These are phyloP conservation scores for Taiozyma onychis DNA, from an alignment of 1,139 yeast genomes.

Conservation along the genomic window DNA sequence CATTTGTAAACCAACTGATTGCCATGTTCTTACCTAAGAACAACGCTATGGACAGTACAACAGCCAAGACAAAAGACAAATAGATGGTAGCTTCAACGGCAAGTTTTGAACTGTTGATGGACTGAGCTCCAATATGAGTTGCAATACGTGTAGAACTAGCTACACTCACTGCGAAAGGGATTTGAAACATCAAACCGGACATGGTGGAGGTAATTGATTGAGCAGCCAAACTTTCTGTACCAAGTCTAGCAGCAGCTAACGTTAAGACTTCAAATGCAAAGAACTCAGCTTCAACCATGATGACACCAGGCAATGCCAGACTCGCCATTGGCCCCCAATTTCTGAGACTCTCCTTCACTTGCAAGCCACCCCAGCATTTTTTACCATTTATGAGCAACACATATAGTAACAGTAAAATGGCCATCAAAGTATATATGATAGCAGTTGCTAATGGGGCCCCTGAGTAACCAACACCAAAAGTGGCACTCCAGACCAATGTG, in stretches of 20 bases:
- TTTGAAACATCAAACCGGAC: slow-evolving; percentile 34
- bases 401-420: slow-evolving; percentile 27
- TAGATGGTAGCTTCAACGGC: slow-evolving; percentile 28
- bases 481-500: slow-evolving; percentile 29
- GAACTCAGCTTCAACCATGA: slow-evolving; percentile 40
- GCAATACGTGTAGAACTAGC: slow-evolving; percentile 38
- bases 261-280: slow-evolving; percentile 39
- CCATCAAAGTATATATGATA: slow-evolving; percentile 33
- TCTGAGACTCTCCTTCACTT: slow-evolving; percentile 24
- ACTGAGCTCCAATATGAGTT: slow-evolving; percentile 31
- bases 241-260: slow-evolving; percentile 35
- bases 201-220: slow-evolving; percentile 37
- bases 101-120: slow-evolving; percentile 25
- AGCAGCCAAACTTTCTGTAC: slow-evolving; percentile 36
- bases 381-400: slow-evolving; percentile 36
- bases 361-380: slow-evolving; percentile 36
- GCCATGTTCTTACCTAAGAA: slow-evolving; percentile 24
- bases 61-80: slow-evolving; percentile 25
- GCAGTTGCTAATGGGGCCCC: slow-evolving; percentile 39
- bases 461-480: slow-evolving; percentile 32
- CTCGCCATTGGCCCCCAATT: slow-evolving; percentile 33
- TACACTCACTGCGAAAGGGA: slow-evolving; percentile 37
- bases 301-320: slow-evolving; percentile 36
- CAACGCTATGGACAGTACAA: slow-evolving; percentile 27
- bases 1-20: slow-evolving; percentile 26